phyloP scores from a whole-genome alignment of 2,329 filamentous ascomycete genomes.

The Macrophomina phaseolina region DNA sequence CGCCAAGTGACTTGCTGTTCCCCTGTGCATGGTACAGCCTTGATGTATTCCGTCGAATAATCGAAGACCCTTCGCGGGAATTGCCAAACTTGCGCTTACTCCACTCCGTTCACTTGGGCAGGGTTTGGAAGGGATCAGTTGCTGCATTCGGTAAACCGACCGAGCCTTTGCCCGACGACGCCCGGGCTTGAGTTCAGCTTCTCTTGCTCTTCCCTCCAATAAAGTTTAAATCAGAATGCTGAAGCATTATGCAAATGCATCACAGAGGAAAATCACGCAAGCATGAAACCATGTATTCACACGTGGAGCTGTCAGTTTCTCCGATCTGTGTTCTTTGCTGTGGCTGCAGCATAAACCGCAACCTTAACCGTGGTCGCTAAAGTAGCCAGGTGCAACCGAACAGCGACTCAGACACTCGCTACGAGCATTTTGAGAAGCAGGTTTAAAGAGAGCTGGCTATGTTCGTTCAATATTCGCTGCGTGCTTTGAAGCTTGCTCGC shows the following conservation, averaged over 20 bases:
- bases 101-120: not conserved
- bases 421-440: not conserved
- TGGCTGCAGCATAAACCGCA: not conserved
- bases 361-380: not conserved
- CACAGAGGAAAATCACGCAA: not conserved
- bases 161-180: constrained; percentile 1
- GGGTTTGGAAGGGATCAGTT: not conserved
- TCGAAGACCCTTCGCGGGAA: not conserved
- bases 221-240: not conserved
- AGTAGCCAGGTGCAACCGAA: not conserved
- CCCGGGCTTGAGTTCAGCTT: not conserved
- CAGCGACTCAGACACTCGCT: too few species aligned
- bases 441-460: not conserved
- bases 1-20: not conserved
- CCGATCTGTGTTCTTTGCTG: not conserved
- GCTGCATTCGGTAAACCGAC: constrained; percentile 7
- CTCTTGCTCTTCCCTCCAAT: not conserved
- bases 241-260: too few species aligned
- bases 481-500: too few species aligned
- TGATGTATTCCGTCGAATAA: not conserved
- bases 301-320: not conserved
- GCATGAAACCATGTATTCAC: not conserved
- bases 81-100: not conserved
- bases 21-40: not conserved
- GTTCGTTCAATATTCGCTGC: too few species aligned